These are phyloP conservation scores for Syzygium malaccense DNA, from an alignment of 441 rosid genomes.

Conservation along the genomic window DNA sequence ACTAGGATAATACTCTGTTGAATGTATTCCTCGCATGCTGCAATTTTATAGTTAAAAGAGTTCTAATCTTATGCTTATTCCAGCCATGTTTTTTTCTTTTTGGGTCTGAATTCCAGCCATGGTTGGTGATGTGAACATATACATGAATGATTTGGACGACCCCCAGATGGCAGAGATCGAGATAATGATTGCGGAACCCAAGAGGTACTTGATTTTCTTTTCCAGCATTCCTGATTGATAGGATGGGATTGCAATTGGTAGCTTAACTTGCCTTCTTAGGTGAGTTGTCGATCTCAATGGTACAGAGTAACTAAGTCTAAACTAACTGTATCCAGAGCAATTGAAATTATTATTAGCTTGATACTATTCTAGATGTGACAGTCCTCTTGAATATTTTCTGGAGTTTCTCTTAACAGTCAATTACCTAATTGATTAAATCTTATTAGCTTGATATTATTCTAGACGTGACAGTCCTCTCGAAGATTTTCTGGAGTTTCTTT, in stretches of 20 bases:
- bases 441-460: not conserved
- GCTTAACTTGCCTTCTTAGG: not conserved
- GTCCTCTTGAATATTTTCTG: not conserved
- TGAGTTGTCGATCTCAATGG: not conserved
- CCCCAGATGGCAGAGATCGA: conserved; percentile 73
- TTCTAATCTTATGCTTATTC: conserved; percentile 4
- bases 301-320: not conserved
- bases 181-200: conserved; percentile 86
- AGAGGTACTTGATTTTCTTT: conserved; percentile 39
- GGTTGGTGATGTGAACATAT: conserved; percentile 88
- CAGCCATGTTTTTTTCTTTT: conserved; percentile 32
- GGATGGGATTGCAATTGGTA: not conserved
- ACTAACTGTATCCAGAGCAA: not conserved
- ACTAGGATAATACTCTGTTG: not conserved
- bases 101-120: conserved; percentile 38
- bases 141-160: conserved; percentile 89
- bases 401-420: not conserved
- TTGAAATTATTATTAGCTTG: not conserved
- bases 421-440: not conserved
- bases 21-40: not conserved
- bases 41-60: not conserved
- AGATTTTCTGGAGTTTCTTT: not conserved
- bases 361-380: not conserved
- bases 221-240: not conserved
- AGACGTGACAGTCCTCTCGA: not conserved